A percentile compares a stretch with the other conserved stretches of the same genome.
These are phyloP conservation scores for Dothideomycetes sp. DNA, from an alignment of 2,329 filamentous ascomycete species.

Conservation along the genomic window DNA sequence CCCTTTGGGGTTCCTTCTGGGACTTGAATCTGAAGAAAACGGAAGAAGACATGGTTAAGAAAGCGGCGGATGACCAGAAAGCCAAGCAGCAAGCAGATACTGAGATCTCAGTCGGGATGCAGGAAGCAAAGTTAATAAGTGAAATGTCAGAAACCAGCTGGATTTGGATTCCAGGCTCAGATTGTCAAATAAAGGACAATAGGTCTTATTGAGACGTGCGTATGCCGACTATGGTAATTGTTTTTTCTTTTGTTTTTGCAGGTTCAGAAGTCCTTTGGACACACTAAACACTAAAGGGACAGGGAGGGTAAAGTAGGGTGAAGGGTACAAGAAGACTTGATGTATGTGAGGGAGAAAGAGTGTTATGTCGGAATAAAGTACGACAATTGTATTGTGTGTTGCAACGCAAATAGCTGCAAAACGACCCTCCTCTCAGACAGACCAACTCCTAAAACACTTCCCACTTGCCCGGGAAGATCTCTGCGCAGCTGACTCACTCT, in stretches of 20 bases:
- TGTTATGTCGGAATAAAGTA: conserved; percentile 10
- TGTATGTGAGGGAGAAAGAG: conserved; percentile 7
- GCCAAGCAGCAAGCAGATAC: no score
- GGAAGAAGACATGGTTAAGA: conserved; percentile 68
- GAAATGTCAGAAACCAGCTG: conserved; percentile 10
- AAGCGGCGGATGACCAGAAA: no score
- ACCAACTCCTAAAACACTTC: conserved; percentile 11
- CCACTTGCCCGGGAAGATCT: conserved; percentile 13
- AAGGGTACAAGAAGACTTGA: conserved; percentile 10
- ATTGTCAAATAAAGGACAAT: conserved; percentile 14
- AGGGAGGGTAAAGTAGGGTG: neutral
- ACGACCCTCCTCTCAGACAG: conserved; percentile 12
- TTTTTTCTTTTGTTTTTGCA: conserved; percentile 9
- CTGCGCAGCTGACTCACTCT: conserved; percentile 11
- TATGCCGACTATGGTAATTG: conserved; percentile 13
- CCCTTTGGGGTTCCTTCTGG: conserved; percentile 85
- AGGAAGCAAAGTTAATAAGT: conserved; percentile 1
- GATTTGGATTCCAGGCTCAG: conserved; percentile 12
- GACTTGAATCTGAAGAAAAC: conserved; percentile 99
- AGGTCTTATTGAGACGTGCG: conserved; percentile 13
- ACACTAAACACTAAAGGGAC: conserved; percentile 8
- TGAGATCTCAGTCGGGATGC: no score
- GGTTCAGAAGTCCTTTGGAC: conserved; percentile 10
- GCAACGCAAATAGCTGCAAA: conserved; percentile 5
- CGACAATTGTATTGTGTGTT: conserved; percentile 11